phyloP scores from a whole-genome alignment of 192 early-diverging fungal genomes.

The Backusella tuberculispora region DNA sequence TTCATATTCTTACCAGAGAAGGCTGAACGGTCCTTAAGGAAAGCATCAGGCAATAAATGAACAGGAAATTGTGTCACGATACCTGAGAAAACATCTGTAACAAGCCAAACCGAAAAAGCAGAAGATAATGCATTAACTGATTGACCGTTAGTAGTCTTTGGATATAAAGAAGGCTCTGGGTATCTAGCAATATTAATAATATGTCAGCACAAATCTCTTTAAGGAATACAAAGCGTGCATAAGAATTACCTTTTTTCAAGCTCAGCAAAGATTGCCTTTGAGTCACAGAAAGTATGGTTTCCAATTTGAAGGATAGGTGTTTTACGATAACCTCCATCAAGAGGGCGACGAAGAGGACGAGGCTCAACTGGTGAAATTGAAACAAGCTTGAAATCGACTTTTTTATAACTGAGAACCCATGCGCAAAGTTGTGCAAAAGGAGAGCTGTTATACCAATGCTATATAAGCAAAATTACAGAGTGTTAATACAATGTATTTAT shows the following conservation, averaged over 20 bases:
- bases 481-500: background rate
- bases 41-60: slow-evolving; percentile 4
- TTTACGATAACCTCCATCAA: slow-evolving; percentile 41
- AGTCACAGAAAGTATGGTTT: slow-evolving; percentile 34
- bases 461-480: background rate
- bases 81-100: slow-evolving; percentile 4
- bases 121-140: slow-evolving; percentile 6
- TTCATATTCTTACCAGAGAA: slow-evolving; percentile 20
- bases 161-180: slow-evolving; percentile 26
- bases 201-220: background rate
- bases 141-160: slow-evolving; percentile 12
- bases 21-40: slow-evolving; percentile 24
- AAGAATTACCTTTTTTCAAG: slow-evolving; percentile 27
- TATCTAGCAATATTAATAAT: slow-evolving; percentile 16
- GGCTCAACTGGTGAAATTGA: slow-evolving; percentile 21
- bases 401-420: slow-evolving; percentile 37
- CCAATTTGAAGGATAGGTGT: slow-evolving; percentile 41
- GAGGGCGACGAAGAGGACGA: slow-evolving; percentile 30
- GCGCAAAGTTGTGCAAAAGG: slow-evolving; percentile 35
- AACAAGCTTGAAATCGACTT: slow-evolving; percentile 32
- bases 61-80: slow-evolving; percentile 26
- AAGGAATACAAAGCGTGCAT: background rate
- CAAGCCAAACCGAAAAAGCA: slow-evolving; percentile 17
- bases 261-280: slow-evolving; percentile 30
- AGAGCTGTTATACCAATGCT: slow-evolving; percentile 32